Evolutionary conservation across 805 yeast genomes (phyloP).

Genomic region (Cyberlindnera mycetangii): DNA sequence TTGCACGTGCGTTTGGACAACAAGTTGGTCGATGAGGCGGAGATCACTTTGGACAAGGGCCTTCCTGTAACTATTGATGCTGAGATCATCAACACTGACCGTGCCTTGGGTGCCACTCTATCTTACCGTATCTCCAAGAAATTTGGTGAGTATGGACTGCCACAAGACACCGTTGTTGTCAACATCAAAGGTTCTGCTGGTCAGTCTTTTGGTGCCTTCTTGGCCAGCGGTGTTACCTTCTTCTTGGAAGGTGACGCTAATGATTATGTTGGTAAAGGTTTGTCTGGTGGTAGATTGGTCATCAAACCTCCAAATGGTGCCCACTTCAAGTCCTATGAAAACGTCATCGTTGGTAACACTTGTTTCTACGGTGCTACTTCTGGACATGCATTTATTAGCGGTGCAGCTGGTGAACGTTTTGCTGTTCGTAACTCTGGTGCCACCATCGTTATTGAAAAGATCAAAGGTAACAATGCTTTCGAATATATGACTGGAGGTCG

Average conservation of each 20-base stretch:
- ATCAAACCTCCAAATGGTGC: constrained; percentile 89
- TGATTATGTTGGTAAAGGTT: constrained; percentile 96
- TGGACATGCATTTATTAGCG: constrained; percentile 90
- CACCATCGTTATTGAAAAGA: constrained; percentile 90
- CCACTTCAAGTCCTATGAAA: constrained; percentile 89
- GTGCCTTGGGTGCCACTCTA: constrained; percentile 92
- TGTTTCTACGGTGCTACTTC: constrained; percentile 98
- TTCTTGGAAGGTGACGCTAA: constrained; percentile 97
- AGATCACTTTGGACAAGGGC: constrained; percentile 93
- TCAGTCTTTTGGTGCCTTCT: constrained; percentile 97
- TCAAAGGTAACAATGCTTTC: constrained; percentile 96
- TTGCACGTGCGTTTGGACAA: constrained; percentile 92
- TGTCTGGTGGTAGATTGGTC: constrained; percentile 91
- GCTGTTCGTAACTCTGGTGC: constrained; percentile 99
- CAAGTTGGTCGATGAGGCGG: constrained; percentile 94
- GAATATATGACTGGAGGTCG: constrained; percentile 99
- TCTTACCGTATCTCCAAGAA: constrained; percentile 91
- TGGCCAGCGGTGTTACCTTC: constrained; percentile 93
- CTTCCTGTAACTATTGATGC: constrained; percentile 93
- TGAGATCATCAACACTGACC: constrained; percentile 91
- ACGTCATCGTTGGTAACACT: constrained; percentile 94
- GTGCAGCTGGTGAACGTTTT: constrained; percentile 97
- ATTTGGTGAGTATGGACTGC: constrained; percentile 91
- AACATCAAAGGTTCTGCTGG: constrained; percentile 93
- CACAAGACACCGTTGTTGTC: constrained; percentile 94